Evolutionary conservation across 768 basidiomycete genomes (phyloP), one percentile per base, ranked within the genome.

Genomic region (Rhizopogon sp.): DNA sequence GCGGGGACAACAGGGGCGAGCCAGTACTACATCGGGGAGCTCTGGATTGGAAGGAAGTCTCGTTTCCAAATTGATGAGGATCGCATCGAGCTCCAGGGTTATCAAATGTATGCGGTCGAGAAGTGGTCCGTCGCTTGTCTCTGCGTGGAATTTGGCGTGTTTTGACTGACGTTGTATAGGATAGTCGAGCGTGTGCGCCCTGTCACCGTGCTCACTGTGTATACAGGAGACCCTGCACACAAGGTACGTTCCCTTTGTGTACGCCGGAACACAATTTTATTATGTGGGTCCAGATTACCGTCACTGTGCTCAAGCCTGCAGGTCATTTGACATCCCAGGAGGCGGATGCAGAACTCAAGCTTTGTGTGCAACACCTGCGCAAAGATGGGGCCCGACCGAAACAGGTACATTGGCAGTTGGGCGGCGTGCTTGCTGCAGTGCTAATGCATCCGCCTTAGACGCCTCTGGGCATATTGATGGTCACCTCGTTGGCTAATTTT

Each of bases 71-170:
- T 82, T 53, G 75, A 76, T 7, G 72, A 78, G 39, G 75, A 79
- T 35, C 68, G 70, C 16, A 60, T 84, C 44, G 71, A 82, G 43
- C 63, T 71, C 47, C 57, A 74, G 17, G 85, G 85, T 1, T 90
- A 84, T 70, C 90, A 92, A 71, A 76, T 93, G 54, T 93, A 92
- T 65, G 90, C 89, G 0, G 91, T 93, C 8, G 87, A 93, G 74
- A 88, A 88, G 68, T 93, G 90, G 89, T 41, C 35, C n/a, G 17
- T 57, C 45, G 43, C 43, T 45, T 50, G 31, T 41, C n/a, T 33
- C 46, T 33, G 25, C 29, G 20, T 14, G 7, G 20, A 5, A 6
- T 39, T 50, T 8, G 16, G 42, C 17, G 3, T 14, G 31, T 35
- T 13, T 40, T 20, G 53, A 42, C 31, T 53, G 39, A 54, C 8